A percentile compares a stretch with the other conserved stretches of the same genome.
phyloP scores from a whole-genome alignment of 208 protist species.

The Leptomonas seymouri region DNA sequence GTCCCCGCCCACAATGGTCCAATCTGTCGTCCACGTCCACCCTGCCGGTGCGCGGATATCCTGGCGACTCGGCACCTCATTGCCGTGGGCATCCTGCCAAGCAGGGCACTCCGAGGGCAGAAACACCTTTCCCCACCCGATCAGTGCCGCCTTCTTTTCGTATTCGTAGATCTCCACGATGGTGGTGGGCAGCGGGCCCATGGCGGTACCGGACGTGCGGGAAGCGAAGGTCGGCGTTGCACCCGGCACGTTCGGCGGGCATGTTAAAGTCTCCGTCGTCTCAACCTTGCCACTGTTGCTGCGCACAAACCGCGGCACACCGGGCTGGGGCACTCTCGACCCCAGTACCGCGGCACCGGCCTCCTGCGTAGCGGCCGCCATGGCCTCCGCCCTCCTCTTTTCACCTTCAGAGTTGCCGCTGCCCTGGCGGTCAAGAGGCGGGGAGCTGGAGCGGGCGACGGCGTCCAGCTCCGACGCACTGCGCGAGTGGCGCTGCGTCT shows the following conservation, averaged over 20 bases:
- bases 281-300: slow-evolving; percentile 30
- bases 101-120: slow-evolving; percentile 47
- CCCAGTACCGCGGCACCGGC: not conserved
- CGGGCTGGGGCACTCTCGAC: slow-evolving; percentile 18
- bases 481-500: slow-evolving; percentile 17
- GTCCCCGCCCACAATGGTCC: slow-evolving; percentile 40
- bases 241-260: slow-evolving; percentile 14
- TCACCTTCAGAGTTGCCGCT: not conserved
- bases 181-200: slow-evolving; percentile 21
- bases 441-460: slow-evolving; percentile 1
- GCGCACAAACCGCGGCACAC: slow-evolving; percentile 2
- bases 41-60: slow-evolving; percentile 47
- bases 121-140: slow-evolving; percentile 57
- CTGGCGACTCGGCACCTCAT: slow-evolving; percentile 38
- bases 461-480: slow-evolving; percentile 29
- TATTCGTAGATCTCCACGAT: slow-evolving; percentile 73
- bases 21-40: slow-evolving; percentile 63
- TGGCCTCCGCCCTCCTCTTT: slow-evolving; percentile 5
- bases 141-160: slow-evolving; percentile 48
- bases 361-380: slow-evolving; percentile 2
- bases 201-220: slow-evolving; percentile 21
- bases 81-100: slow-evolving; percentile 70
- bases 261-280: slow-evolving; percentile 4
- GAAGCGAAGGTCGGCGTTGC: slow-evolving; percentile 22
- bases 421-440: not conserved